Percentiles rank a stretch among this genome's conserved stretches.
phyloP scores from a whole-genome alignment of 73 alveolate genomes.

The Tetrahymena borealis region DNA sequence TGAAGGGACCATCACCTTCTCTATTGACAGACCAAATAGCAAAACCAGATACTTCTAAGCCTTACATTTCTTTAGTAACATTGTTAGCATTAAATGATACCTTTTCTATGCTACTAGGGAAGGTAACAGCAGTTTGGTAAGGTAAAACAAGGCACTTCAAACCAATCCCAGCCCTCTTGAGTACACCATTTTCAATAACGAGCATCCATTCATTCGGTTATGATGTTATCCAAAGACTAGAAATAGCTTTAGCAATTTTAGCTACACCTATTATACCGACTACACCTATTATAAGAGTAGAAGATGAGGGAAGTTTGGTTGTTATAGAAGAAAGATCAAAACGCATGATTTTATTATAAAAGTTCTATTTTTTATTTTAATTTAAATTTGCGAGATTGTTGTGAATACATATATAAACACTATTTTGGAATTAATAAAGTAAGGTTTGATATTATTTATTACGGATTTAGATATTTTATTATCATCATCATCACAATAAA shows the following conservation, averaged over 20 bases:
- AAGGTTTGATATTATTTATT: too few species aligned
- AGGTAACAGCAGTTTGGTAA: slow-evolving; percentile 35
- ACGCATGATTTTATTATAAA: too few species aligned
- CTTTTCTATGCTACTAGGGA: slow-evolving; percentile 36
- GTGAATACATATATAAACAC: too few species aligned
- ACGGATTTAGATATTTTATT: too few species aligned
- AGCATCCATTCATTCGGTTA: background rate
- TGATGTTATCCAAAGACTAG: background rate
- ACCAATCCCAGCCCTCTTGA: background rate
- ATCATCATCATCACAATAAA: too few species aligned
- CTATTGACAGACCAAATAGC: slow-evolving; percentile 38
- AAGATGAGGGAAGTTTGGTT: background rate
- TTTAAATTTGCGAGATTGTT: too few species aligned
- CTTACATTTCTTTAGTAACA: slow-evolving; percentile 35
- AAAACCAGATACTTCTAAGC: slow-evolving; percentile 27
- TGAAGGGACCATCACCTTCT: slow-evolving; percentile 46
- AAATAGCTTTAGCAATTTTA: background rate
- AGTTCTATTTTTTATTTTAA: too few species aligned
- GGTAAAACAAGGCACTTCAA: slow-evolving; percentile 19
- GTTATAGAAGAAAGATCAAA: background rate
- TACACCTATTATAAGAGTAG: background rate
- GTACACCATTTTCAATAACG: background rate
- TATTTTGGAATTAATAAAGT: too few species aligned
- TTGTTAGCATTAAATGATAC: slow-evolving; percentile 15
- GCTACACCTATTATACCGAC: background rate